Conservation (phyloP, 371 early-diverging fungal species). For the Mucor plumbeus region DNA sequence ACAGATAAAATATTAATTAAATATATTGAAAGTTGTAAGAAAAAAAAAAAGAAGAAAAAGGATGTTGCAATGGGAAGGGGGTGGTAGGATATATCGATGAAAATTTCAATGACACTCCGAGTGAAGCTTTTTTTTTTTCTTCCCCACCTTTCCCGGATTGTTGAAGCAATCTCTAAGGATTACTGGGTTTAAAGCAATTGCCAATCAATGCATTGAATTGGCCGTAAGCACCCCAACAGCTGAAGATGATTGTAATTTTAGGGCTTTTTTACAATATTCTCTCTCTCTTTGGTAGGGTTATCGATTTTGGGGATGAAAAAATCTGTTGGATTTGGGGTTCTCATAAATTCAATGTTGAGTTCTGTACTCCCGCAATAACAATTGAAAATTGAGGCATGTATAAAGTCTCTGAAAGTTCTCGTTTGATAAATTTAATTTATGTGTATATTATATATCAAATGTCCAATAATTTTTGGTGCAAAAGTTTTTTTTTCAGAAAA, state of each 20-base stretch:
- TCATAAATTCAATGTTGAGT: constrained; percentile 1
- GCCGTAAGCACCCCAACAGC: constrained; percentile 20
- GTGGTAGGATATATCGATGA: not conserved
- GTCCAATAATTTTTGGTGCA: not conserved
- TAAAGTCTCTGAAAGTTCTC: too few species aligned
- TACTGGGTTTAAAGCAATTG: constrained; percentile 20
- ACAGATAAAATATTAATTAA: constrained; percentile 15
- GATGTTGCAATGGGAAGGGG: constrained; percentile 9
- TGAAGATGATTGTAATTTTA: constrained; percentile 16
- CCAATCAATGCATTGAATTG: constrained; percentile 16
- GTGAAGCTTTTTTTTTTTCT: constrained; percentile 14
- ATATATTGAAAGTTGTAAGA: constrained; percentile 7
- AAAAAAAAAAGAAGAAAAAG: constrained; percentile 2
- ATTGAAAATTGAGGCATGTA: not conserved
- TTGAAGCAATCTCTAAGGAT: constrained; percentile 2
- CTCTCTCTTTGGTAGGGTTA: not conserved
- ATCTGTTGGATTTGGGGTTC: constrained; percentile 13
- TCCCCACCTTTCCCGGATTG: constrained; percentile 25
- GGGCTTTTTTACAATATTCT: constrained; percentile 1
- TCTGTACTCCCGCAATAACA: constrained; percentile 5
- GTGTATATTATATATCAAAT: not conserved
- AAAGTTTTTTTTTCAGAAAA: not conserved
- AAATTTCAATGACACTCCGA: constrained; percentile 4
- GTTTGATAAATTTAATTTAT: too few species aligned
- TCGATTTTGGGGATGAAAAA: constrained; percentile 17